A percentile compares a stretch with the other conserved stretches of the same genome.
Conservation (phyloP, 2,329 filamentous ascomycete genomes). For the Trichophyton benhamiae region DNA sequence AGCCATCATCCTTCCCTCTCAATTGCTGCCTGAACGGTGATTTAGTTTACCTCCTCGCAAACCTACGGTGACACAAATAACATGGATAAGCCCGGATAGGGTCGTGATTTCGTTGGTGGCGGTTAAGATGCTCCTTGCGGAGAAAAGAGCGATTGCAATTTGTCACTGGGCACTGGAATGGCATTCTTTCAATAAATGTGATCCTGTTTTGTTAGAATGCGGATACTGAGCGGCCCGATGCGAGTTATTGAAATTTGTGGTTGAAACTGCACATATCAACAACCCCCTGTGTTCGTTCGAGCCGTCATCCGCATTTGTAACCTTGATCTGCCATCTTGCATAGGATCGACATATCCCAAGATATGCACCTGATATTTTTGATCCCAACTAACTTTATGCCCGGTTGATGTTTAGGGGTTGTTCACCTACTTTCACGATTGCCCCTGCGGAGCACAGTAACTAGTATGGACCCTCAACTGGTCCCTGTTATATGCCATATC, state of each 20-base stretch:
- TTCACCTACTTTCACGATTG: neutral
- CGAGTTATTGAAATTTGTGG: neutral
- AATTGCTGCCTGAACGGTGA: neutral
- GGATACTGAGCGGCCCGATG: too few relatives aligned
- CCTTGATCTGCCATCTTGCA: neutral
- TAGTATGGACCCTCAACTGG: too few relatives aligned
- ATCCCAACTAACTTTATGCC: neutral
- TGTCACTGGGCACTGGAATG: neutral
- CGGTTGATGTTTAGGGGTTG: neutral
- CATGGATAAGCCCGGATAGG: neutral
- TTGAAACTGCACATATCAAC: neutral
- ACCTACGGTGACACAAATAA: neutral
- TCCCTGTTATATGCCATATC: too few relatives aligned
- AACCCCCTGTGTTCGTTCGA: neutral
- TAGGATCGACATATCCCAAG: neutral
- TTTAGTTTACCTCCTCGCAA: neutral
- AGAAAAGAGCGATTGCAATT: neutral
- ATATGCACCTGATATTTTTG: neutral
- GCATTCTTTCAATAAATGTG: neutral
- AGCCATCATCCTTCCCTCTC: neutral
- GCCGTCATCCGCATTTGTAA: neutral
- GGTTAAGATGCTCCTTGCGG: neutral
- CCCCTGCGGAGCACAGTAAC: too few relatives aligned
- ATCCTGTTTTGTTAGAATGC: neutral
- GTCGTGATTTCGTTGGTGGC: neutral